phyloP scores from a whole-genome alignment of 1,284 basidiomycete species.

The Mixia osmundae region DNA sequence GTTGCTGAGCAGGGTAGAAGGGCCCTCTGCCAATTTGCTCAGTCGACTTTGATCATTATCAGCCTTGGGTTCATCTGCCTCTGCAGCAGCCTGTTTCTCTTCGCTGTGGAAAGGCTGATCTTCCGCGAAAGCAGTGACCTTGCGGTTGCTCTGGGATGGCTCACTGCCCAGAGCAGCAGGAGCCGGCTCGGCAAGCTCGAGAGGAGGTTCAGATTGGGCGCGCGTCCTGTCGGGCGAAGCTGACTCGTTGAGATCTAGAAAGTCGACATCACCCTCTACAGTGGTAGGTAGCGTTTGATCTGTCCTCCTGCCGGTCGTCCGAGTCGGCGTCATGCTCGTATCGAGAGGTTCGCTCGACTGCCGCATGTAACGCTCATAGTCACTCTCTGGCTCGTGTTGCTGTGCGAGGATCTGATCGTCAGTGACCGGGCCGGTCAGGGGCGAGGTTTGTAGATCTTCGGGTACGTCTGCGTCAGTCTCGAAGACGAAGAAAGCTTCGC shows the following conservation, averaged over 20 bases:
- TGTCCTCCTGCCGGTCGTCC: neutral
- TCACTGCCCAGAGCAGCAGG: too few species aligned
- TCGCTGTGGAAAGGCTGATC: neutral
- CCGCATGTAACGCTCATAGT: too few species aligned
- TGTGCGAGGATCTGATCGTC: conserved; percentile 13
- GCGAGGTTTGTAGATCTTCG: conserved; percentile 78
- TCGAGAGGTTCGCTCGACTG: neutral
- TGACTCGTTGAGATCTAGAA: conserved; percentile 22
- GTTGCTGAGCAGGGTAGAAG: conserved; percentile 12
- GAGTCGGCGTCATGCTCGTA: neutral
- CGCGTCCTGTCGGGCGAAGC: neutral
- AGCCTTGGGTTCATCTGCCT: too few species aligned
- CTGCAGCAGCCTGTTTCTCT: neutral
- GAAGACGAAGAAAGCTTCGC: conserved; percentile 96
- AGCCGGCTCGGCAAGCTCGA: too few species aligned
- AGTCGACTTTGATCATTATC: too few species aligned
- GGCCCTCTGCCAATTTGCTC: neutral
- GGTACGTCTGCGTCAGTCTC: conserved; percentile 90
- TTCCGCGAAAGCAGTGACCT: neutral
- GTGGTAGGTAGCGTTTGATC: neutral
- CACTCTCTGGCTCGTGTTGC: too few species aligned
- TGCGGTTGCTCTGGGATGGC: neutral
- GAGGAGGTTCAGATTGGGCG: too few species aligned
- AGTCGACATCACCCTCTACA: conserved; percentile 18
- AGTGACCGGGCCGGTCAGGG: conserved; percentile 22